A percentile compares a stretch with the other conserved stretches of the same genome.
phyloP scores from a whole-genome alignment of 371 early-diverging fungal genomes.

The Umbelopsis sp. region DNA sequence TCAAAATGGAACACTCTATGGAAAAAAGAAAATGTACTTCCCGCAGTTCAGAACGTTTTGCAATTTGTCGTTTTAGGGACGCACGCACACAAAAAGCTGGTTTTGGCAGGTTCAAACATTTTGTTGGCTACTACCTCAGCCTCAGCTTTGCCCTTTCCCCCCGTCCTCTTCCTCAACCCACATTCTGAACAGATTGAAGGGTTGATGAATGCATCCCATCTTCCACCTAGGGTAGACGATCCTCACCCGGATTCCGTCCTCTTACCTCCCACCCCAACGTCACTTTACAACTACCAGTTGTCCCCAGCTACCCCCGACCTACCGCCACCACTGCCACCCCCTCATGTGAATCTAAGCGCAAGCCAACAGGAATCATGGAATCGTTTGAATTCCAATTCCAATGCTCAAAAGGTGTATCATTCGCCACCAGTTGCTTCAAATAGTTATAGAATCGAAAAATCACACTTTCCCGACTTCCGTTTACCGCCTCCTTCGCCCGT shows the following conservation, averaged over 20 bases:
- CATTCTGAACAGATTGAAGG: neutral
- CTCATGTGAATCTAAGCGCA: neutral
- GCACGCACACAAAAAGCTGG: slow-evolving; percentile 16
- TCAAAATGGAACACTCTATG: too few species aligned
- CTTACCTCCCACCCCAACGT: slow-evolving; percentile 4
- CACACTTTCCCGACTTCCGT: neutral
- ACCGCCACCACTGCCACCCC: slow-evolving; percentile 14
- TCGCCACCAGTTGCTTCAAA: neutral
- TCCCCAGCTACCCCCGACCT: neutral
- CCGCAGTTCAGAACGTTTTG: too few species aligned
- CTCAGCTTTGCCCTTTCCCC: neutral
- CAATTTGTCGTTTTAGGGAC: neutral
- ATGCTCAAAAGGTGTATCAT: neutral
- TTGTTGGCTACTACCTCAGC: neutral
- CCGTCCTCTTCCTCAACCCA: neutral
- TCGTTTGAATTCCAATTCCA: neutral
- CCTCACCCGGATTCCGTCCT: neutral
- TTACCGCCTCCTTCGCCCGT: neutral
- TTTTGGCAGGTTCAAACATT: neutral
- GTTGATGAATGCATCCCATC: slow-evolving; percentile 1
- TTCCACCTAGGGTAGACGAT: neutral
- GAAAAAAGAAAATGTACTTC: too few species aligned
- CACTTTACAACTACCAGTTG: neutral
- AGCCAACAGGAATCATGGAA: slow-evolving; percentile 5
- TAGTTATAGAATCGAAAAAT: neutral